phyloP scores from a whole-genome alignment of 768 basidiomycete species.

The Chalciporus sphaerocephalus region DNA sequence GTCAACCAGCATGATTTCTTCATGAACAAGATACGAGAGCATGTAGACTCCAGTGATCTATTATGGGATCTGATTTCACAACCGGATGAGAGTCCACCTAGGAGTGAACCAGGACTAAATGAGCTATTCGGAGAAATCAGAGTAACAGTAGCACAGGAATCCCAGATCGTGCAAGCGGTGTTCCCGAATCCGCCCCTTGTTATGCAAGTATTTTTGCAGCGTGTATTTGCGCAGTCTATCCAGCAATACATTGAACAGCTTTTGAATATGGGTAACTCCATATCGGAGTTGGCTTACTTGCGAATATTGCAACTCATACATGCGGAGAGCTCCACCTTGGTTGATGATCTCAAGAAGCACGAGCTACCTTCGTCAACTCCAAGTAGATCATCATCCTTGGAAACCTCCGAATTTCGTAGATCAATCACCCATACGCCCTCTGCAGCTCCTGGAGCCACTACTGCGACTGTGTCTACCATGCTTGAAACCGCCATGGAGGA shows the following conservation, averaged over 20 bases:
- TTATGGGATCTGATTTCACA: conserved; percentile 76
- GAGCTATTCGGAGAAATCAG: conserved; percentile 86
- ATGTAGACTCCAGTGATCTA: conserved; percentile 51
- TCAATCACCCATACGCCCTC: conserved; percentile 43
- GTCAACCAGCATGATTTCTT: conserved; percentile 99
- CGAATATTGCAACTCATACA: conserved; percentile 89
- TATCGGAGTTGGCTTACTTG: conserved; percentile 87
- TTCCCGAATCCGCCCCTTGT: conserved; percentile 95
- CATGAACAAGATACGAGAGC: conserved; percentile 83
- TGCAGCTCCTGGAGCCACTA: conserved; percentile 39
- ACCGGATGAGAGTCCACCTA: conserved; percentile 73
- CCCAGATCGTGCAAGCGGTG: conserved; percentile 96
- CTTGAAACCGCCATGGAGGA: conserved; percentile 96
- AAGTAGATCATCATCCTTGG: conserved; percentile 54
- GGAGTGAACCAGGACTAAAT: conserved; percentile 70
- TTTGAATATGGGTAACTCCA: conserved; percentile 63
- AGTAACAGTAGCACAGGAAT: conserved; percentile 88
- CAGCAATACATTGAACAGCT: conserved; percentile 95
- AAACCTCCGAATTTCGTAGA: conserved; percentile 56
- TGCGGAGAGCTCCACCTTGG: conserved; percentile 65
- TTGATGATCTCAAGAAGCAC: conserved; percentile 89
- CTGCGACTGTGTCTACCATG: conserved; percentile 66
- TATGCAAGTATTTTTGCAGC: conserved; percentile 96
- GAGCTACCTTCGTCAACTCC: conserved; percentile 70
- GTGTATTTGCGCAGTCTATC: conserved; percentile 97